Conservation (phyloP, 768 basidiomycete genomes). For the Panaeolus cyanescens region DNA sequence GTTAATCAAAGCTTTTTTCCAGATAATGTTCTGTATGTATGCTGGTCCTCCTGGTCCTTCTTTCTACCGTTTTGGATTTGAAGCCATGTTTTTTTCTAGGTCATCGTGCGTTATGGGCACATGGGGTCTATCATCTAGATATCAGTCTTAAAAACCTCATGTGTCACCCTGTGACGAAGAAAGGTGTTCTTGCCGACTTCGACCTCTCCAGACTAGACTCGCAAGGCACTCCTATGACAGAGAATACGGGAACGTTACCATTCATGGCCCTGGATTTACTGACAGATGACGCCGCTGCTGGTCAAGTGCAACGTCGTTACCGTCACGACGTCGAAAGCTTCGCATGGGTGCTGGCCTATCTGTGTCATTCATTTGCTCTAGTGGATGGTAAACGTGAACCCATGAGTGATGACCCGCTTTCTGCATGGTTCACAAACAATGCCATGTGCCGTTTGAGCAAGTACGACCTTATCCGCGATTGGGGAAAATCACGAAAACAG, state of each 20-base stretch:
- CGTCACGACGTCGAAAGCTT: slow-evolving; percentile 34
- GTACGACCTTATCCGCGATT: too few species aligned
- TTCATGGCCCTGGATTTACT: slow-evolving; percentile 36
- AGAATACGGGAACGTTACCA: slow-evolving; percentile 18
- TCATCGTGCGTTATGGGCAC: slow-evolving; percentile 26
- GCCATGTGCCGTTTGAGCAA: too few species aligned
- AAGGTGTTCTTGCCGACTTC: slow-evolving; percentile 30
- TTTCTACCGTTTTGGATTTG: not conserved
- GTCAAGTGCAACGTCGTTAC: slow-evolving; percentile 21
- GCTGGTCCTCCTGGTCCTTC: too few species aligned
- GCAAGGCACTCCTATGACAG: slow-evolving; percentile 8
- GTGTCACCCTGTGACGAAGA: slow-evolving; percentile 15
- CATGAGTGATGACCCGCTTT: too few species aligned
- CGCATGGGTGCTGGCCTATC: too few species aligned
- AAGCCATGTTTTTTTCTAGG: slow-evolving; percentile 15
- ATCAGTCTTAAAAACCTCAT: slow-evolving; percentile 32
- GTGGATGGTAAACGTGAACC: too few species aligned
- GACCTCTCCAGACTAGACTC: slow-evolving; percentile 20
- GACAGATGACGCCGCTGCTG: slow-evolving; percentile 8
- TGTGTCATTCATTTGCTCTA: too few species aligned
- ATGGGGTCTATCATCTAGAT: slow-evolving; percentile 27
- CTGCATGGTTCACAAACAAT: too few species aligned
- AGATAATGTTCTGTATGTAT: slow-evolving; percentile 1
- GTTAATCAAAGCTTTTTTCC: not conserved
- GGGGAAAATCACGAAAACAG: too few species aligned